Conservation (phyloP, 176 grass and related monocot genomes). For the Urochloa ruziziensis region DNA sequence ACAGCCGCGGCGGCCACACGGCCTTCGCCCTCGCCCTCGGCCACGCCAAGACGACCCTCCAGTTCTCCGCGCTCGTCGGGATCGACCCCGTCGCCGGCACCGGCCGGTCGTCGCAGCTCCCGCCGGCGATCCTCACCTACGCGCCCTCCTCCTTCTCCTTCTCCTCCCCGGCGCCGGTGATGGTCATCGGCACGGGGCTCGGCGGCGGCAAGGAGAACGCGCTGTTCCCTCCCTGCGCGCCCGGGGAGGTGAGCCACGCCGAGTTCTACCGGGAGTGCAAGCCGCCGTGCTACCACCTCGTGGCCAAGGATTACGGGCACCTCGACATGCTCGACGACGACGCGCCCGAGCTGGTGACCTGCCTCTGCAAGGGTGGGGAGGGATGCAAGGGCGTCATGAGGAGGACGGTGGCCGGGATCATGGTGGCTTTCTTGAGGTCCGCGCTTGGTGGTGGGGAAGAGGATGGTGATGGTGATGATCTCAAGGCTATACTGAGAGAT, state of each 20-base stretch:
- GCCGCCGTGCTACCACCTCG: constrained; percentile 52
- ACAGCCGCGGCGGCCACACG: constrained; percentile 60
- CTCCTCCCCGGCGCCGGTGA: constrained; percentile 21
- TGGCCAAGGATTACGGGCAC: constrained; percentile 57
- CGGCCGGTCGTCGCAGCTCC: neutral
- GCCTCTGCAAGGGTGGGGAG: constrained; percentile 49
- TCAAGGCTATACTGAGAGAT: constrained; percentile 34
- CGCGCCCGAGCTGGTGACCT: constrained; percentile 33
- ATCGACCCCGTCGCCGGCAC: constrained; percentile 54
- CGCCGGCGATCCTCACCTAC: constrained; percentile 48
- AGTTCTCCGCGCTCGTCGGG: constrained; percentile 44
- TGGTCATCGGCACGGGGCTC: constrained; percentile 57
- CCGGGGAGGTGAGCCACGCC: constrained; percentile 40
- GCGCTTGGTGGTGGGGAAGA: neutral
- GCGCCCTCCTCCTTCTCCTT: constrained; percentile 31
- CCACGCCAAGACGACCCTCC: constrained; percentile 18
- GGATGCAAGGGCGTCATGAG: constrained; percentile 49
- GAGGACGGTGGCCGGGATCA: constrained; percentile 45
- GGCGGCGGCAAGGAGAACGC: constrained; percentile 39
- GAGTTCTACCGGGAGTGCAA: constrained; percentile 59
- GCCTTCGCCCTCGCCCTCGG: constrained; percentile 51
- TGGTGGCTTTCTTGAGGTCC: constrained; percentile 44
- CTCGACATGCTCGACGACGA: constrained; percentile 60
- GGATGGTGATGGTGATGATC: constrained; percentile 40
- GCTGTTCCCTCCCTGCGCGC: constrained; percentile 48